Evolutionary conservation across 805 yeast species (phyloP).

Genomic region (Ogataea ramenticola): DNA sequence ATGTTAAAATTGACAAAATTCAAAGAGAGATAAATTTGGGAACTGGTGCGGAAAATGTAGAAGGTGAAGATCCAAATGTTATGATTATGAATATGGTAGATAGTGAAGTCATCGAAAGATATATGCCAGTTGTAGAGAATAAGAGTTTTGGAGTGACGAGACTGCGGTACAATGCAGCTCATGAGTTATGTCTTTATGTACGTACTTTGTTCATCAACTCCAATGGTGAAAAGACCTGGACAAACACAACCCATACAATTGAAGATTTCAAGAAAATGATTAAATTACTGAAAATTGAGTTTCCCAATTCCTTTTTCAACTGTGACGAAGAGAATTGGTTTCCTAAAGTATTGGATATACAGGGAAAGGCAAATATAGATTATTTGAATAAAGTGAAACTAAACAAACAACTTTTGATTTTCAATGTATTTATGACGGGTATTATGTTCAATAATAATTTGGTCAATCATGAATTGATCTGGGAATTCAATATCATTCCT

Average conservation of each 20-base stretch:
- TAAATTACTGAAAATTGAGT: constrained; percentile 28
- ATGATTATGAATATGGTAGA: constrained; percentile 30
- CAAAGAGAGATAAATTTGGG: not conserved
- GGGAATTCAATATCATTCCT: constrained; percentile 33
- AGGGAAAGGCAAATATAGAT: constrained; percentile 17
- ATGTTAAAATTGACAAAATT: constrained; percentile 29
- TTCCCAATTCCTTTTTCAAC: constrained; percentile 25
- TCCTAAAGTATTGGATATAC: constrained; percentile 12
- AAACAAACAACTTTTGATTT: constrained; percentile 37
- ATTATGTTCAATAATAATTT: constrained; percentile 31
- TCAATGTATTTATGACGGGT: constrained; percentile 43
- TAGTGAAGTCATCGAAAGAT: constrained; percentile 12
- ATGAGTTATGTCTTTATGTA: constrained; percentile 21
- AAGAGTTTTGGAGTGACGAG: constrained; percentile 27
- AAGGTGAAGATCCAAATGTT: constrained; percentile 8
- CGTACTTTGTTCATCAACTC: constrained; percentile 5
- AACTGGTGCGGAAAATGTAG: too few relatives aligned
- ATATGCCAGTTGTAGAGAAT: constrained; percentile 13
- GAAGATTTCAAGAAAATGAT: constrained; percentile 26
- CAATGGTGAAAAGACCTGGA: constrained; percentile 3
- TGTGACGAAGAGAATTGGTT: constrained; percentile 14
- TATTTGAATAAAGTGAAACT: constrained; percentile 35
- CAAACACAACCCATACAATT: constrained; percentile 20
- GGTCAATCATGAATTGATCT: constrained; percentile 28
- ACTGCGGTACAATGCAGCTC: constrained; percentile 22